Conservation (phyloP, 2,329 filamentous ascomycete genomes). For the Microsporum audouinii region DNA sequence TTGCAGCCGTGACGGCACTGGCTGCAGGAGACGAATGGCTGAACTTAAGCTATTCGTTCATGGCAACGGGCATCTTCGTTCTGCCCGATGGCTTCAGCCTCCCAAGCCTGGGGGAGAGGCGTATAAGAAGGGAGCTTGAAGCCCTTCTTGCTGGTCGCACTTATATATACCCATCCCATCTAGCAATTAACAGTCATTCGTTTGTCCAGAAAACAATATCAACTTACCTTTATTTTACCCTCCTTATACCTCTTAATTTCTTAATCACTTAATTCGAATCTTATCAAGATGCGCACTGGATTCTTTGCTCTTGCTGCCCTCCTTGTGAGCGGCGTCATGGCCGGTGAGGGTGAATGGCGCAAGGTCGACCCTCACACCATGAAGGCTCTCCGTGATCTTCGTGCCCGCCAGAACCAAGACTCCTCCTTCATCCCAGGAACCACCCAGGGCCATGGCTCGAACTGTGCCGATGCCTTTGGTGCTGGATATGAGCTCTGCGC, state of each 20-base stretch:
- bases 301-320: constrained; percentile 7
- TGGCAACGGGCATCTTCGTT: not conserved
- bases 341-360: constrained; percentile 5
- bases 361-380: constrained; percentile 4
- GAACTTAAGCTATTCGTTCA: not conserved
- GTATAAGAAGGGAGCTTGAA: not conserved
- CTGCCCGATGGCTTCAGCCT: not conserved
- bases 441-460: constrained; percentile 6
- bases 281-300: constrained; percentile 7
- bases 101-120: not conserved
- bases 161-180: not conserved
- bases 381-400: not conserved
- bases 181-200: not conserved
- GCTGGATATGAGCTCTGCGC: constrained; percentile 13
- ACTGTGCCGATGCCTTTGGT: constrained; percentile 14
- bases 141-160: not conserved
- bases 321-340: constrained; percentile 2
- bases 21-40: not conserved
- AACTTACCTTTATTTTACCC: not conserved
- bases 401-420: constrained; percentile 2
- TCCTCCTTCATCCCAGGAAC: constrained; percentile 11
- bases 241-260: not conserved
- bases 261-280: not conserved
- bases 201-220: not conserved
- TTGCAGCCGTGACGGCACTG: not conserved